phyloP scores from a whole-genome alignment of 2,329 filamentous ascomycete genomes.

The Exophiala alcalophila region DNA sequence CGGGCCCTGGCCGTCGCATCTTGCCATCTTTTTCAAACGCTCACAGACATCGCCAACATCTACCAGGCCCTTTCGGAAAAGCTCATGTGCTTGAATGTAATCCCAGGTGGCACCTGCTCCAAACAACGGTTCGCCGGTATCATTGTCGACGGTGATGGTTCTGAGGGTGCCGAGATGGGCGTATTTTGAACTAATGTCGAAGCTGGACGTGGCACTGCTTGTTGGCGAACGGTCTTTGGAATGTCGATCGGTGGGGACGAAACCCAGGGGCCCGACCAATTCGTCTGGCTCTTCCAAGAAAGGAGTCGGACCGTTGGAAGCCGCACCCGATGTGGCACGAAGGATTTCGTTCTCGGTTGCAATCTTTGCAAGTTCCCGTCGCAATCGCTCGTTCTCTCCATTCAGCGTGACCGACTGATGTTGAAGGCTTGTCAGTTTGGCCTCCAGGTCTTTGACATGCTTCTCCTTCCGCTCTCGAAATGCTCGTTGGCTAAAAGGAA shows the following conservation, averaged over 20 bases:
- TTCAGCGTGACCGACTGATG: conserved; percentile 68
- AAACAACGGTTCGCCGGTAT: conserved; percentile 64
- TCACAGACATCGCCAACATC: conserved; percentile 81
- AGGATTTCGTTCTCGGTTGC: conserved; percentile 92
- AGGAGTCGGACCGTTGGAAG: conserved; percentile 30
- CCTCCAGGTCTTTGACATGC: conserved; percentile 89
- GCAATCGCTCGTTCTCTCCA: conserved; percentile 82
- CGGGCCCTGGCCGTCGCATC: conserved; percentile 83
- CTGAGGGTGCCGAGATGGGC: conserved; percentile 23
- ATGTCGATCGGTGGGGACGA: conserved; percentile 70
- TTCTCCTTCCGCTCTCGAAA: conserved; percentile 95
- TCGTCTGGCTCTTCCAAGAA: conserved; percentile 28
- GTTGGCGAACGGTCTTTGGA: conserved; percentile 46
- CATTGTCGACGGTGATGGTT: conserved; percentile 50
- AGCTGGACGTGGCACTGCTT: conserved; percentile 36
- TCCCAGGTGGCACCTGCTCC: conserved; percentile 85
- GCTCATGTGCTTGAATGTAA: conserved; percentile 74
- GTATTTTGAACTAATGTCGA: conserved; percentile 30
- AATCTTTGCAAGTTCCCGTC: conserved; percentile 76
- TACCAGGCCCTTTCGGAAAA: conserved; percentile 73
- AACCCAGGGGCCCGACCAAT: conserved; percentile 64
- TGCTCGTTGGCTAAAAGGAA: conserved; percentile 70
- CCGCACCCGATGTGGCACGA: conserved; percentile 64
- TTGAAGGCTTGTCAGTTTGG: conserved; percentile 75
- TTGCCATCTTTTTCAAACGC: conserved; percentile 67